Evolutionary conservation across 345 rosid species (phyloP).

Genomic region (Eutrema heterophyllum): DNA sequence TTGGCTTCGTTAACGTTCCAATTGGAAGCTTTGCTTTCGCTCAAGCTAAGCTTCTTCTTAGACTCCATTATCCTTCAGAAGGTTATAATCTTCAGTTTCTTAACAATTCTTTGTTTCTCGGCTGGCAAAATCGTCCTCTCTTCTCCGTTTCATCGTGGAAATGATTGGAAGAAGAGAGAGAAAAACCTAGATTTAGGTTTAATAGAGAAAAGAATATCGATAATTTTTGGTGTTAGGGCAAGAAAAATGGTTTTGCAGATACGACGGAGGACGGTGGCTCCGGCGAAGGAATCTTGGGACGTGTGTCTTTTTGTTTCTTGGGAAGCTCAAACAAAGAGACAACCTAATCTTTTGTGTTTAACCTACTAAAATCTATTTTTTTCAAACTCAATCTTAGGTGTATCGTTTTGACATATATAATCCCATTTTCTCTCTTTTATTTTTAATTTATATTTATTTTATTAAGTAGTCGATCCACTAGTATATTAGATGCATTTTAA

Average conservation of each 20-base stretch:
- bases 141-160: slow-evolving; percentile 95
- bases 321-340: slow-evolving; percentile 31
- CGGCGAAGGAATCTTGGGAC: slow-evolving; percentile 31
- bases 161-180: background rate
- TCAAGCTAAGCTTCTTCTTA: slow-evolving; percentile 85
- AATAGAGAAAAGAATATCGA: background rate
- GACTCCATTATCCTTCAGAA: slow-evolving; percentile 95
- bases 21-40: slow-evolving; percentile 77
- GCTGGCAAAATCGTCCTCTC: slow-evolving; percentile 86
- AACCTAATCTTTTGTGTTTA: slow-evolving; percentile 38
- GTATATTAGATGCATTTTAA: slow-evolving; percentile 5
- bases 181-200: background rate
- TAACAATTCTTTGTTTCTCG: slow-evolving; percentile 59
- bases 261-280: slow-evolving; percentile 16
- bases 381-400: slow-evolving; percentile 29
- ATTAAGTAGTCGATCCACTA: slow-evolving; percentile 22
- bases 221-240: slow-evolving; percentile 23
- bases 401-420: slow-evolving; percentile 33
- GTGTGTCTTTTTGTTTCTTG: slow-evolving; percentile 26
- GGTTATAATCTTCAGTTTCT: slow-evolving; percentile 78
- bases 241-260: background rate
- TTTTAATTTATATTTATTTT: background rate
- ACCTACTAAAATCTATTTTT: slow-evolving; percentile 30
- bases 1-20: slow-evolving; percentile 65
- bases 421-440: slow-evolving; percentile 15